phyloP scores from a whole-genome alignment of 1,139 yeast species.

The Blastobotrys indianensis region DNA sequence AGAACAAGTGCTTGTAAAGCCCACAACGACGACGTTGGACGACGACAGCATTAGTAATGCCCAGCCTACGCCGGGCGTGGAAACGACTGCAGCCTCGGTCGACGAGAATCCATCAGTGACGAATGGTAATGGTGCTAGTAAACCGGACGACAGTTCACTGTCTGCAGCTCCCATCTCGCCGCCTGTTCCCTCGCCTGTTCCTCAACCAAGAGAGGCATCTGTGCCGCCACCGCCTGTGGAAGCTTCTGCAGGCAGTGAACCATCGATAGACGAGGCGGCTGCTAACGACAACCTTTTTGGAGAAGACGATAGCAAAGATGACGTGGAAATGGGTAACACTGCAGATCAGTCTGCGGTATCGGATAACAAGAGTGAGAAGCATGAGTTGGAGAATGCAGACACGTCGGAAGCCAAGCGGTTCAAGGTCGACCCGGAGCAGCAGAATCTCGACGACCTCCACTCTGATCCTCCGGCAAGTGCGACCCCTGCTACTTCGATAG shows the following conservation, averaged over 20 bases:
- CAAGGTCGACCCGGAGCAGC: conserved; percentile 10
- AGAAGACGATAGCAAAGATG: background rate
- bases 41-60: background rate
- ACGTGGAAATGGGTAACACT: background rate
- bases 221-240: background rate
- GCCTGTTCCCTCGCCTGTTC: background rate
- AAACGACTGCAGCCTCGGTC: background rate
- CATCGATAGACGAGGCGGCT: background rate
- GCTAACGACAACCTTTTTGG: background rate
- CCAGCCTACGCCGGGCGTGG: background rate
- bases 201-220: background rate
- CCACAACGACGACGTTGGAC: background rate
- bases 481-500: no score
- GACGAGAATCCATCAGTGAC: background rate
- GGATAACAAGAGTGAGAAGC: background rate
- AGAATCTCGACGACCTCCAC: conserved; percentile 7
- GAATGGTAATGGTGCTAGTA: background rate
- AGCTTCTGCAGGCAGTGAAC: background rate
- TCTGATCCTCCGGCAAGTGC: conserved; percentile 5
- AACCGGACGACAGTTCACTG: background rate
- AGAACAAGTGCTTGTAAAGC: background rate
- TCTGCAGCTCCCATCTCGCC: background rate
- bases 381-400: conserved; percentile 7
- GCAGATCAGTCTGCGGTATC: background rate
- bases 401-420: conserved; percentile 9